Base-by-base conservation (phyloP, 495 filamentous ascomycete species). In the Penicillium waksmanii region DNA sequence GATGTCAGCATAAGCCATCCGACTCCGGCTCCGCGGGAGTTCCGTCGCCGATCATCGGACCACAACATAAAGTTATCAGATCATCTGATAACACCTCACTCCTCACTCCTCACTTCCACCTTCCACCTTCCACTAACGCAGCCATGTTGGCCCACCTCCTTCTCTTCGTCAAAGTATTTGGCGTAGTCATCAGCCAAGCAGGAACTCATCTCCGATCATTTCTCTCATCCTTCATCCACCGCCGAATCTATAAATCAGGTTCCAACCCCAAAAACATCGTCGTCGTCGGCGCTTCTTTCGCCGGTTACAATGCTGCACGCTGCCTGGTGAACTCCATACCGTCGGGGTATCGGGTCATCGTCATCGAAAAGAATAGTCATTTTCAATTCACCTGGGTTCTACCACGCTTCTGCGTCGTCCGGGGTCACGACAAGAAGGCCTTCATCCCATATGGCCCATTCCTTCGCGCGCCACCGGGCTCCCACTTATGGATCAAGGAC, bases 331-430 rank as follows among this genome's bases (percentile, higher is more conserved):
- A 76, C 40, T 71, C 73, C 9, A 58, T 87, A 0, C 79, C 83
- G 1, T 74, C 78, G 1, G 68, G 76, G 0, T 85, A 80, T 63
- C 71, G 74, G 5, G 79, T 85, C 12, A 67, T 85, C 2, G 69
- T 86, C 1, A 68, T 87, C 18, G 85, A 88, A 66, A 80, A 77
- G 47, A 82, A 84, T 61, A 78, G 76, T 12, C 85, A 86, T 64
- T 82, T 87, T 66, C 80, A 88, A 51, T 82, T 82, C 58, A 77
- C 76, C 0, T 88, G 81, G 72, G 77, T 78, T 9, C 76, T 87
- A 38, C 77, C 78, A 0, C 67, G 78, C 6, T 81, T 79, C 59
- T 68, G 63, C 19, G 72, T 77, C 13, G 54, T 76, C 2, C 54
- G 61, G 3, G 66, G 67, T 7, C 56, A 79, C 33, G 76, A 80